These are phyloP conservation scores for Pyrenophora teres DNA, from an alignment of 2,329 filamentous ascomycete genomes.

Conservation along the genomic window DNA sequence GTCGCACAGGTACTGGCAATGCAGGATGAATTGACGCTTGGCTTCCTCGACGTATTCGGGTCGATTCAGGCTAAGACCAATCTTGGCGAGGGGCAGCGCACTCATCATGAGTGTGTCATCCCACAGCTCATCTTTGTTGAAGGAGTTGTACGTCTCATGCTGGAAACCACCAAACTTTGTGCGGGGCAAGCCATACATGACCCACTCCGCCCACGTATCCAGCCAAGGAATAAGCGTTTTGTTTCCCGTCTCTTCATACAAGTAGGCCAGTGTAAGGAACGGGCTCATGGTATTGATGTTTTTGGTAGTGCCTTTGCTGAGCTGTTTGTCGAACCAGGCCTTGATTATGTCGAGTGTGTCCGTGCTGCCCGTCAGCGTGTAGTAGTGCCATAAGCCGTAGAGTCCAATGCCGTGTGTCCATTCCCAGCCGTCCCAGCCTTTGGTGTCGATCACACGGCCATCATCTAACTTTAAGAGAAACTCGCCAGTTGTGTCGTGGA, in stretches of 20 bases:
- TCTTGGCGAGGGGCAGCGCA: conserved; percentile 78
- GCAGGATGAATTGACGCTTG: conserved; percentile 75
- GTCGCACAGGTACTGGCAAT: conserved; percentile 80
- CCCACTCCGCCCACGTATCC: conserved; percentile 82
- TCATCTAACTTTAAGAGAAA: conserved; percentile 74
- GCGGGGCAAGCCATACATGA: conserved; percentile 73
- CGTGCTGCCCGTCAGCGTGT: conserved; percentile 69
- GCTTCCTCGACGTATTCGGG: conserved; percentile 78
- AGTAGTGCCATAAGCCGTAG: conserved; percentile 83
- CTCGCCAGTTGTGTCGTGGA: conserved; percentile 74
- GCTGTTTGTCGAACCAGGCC: conserved; percentile 72
- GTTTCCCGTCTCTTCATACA: conserved; percentile 77
- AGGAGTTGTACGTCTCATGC: conserved; percentile 72
- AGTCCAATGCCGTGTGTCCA: conserved; percentile 82
- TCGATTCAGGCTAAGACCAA: conserved; percentile 70
- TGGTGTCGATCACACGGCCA: conserved; percentile 79
- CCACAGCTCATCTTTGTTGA: conserved; percentile 78
- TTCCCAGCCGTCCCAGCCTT: conserved; percentile 84
- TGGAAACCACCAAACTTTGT: conserved; percentile 76
- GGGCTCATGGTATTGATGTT: conserved; percentile 87
- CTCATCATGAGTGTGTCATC: conserved; percentile 91
- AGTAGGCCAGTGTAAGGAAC: conserved; percentile 73
- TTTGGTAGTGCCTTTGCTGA: conserved; percentile 75
- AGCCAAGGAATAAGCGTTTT: conserved; percentile 75
- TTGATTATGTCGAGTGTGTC: conserved; percentile 68